Evolutionary conservation across 2,329 filamentous ascomycete species (phyloP), one percentile per base, ranked within the genome.

Genomic region (Aspergillus ibericus): DNA sequence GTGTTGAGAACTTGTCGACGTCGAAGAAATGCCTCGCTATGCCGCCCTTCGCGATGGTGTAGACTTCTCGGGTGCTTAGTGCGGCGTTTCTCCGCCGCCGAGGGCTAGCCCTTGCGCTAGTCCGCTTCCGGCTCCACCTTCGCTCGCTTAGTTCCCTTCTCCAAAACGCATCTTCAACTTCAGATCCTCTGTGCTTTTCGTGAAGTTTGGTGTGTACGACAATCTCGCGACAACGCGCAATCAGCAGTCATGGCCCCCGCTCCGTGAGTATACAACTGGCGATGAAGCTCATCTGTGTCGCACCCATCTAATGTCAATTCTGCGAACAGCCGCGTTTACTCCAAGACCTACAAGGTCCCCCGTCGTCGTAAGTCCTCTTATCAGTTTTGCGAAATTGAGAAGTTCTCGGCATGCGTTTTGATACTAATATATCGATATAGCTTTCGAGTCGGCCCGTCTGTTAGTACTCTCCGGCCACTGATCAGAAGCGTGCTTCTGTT

Each of bases 391-490:
- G 58, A 47, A 58, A n/a, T 40, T 36, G 55, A 36, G 44, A 58
- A 56, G 22, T 49, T 49, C 9, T 9, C 38, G 36, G 12, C 27
- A 18, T 13, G n/a, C 55, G 56, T 52, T 53, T 25, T 36, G 49
- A 68, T 63, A 66, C 79, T 82, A 73, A 82, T 69, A 53, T 62
- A 48, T 63, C 13, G 38, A 32, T 59, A 58, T 69, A 84, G 83
- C 95, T 79, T 98, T 96, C 88, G 95, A 98, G 91, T 93, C 93
- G 83, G 95, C 95, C 85, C 95, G 95, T 90, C 88, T 99, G 95
- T 98, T 90, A 91, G 93, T 96, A 88, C 68, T 72, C 72, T 78
- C 87, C 87, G 92, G 90, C 93, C 95, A 98, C 90, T 98, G 90
- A 96, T 88, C 86, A 86, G 80, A 89, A 96, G 93, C 93, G 91